phyloP scores from a whole-genome alignment of 257 asterid species.

The Nicotiana undulata region DNA sequence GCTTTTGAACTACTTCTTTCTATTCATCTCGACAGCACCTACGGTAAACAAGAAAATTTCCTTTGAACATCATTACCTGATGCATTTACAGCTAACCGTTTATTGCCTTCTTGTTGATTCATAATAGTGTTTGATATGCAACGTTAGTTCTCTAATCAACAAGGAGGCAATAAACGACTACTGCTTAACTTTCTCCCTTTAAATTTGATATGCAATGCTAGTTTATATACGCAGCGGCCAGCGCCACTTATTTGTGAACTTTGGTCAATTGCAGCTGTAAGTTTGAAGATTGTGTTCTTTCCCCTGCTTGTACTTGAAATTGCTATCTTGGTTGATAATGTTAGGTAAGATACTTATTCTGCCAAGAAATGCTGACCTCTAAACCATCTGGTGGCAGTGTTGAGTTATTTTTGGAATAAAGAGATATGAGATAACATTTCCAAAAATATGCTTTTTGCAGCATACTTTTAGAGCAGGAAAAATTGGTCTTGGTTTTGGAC shows the following conservation, averaged over 20 bases:
- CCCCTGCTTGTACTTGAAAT: constrained; percentile 80
- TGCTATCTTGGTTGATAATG: constrained; percentile 80
- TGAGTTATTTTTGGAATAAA: constrained; percentile 8
- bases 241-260: constrained; percentile 1
- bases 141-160: neutral
- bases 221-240: neutral
- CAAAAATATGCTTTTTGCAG: neutral
- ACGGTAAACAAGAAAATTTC: constrained; percentile 41
- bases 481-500: neutral
- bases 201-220: neutral
- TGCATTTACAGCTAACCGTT: neutral
- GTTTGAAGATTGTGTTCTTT: constrained; percentile 83
- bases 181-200: neutral
- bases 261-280: constrained; percentile 60
- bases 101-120: neutral
- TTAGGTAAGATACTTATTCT: constrained; percentile 46
- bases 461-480: neutral
- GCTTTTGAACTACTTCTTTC: constrained; percentile 95
- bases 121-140: neutral
- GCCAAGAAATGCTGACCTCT: neutral
- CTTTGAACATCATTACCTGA: neutral
- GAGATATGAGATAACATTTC: constrained; percentile 1
- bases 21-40: constrained; percentile 56
- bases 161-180: neutral
- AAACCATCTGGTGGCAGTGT: neutral